Base-by-base conservation (phyloP, 495 filamentous ascomycete genomes). In the Penicillium malachiteum region DNA sequence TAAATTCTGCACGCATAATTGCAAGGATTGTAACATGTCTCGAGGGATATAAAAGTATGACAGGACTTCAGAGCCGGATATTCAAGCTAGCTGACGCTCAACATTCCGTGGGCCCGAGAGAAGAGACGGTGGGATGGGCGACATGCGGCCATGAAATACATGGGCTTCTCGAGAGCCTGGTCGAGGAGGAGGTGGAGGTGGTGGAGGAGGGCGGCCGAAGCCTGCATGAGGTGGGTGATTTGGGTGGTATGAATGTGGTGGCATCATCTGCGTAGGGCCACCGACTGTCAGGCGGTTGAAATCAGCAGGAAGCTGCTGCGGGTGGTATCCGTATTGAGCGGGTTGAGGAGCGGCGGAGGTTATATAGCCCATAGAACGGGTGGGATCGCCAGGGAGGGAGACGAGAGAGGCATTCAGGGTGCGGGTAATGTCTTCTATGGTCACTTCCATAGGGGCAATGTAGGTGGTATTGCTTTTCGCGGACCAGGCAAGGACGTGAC, bases 371-470 rank as follows among this genome's bases (percentile, higher is more conserved):
- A 69, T 50, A 3, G 67, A 58, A 8, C 65, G 68, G 35, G 66
- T 56, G 10, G 71, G 67, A 33, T 64, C 58, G 31, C 71, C 72
- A 14, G 76, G 75, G 7, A 79, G 69, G 21, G 65, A 61, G 46
- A 79, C 67, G 13, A 65, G 59, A 12, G 66, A 69, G 31, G 77
- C 76, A 17, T 73, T 81, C 6, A 97, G 76, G 1, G 86, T 89
- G 41, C 85, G 83, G 16, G 84, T 83, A 55, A 97, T 96, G 63
- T 97, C 93, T 37, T 86, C 80, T 13, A 97, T 77, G 16, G 95
- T 72, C 6, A 96, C 81, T 50, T 97, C 89, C 93, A 97, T 97
- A 3, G 93, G 93, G 53, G 89, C 89, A 57, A 97, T 92, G 72
- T 94, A 96, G 8, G 90, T 89, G 33, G 87, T 84, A 57, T 82